Base-by-base conservation (phyloP, 2,329 filamentous ascomycete species). In the Colletotrichum gloeosporioides region DNA sequence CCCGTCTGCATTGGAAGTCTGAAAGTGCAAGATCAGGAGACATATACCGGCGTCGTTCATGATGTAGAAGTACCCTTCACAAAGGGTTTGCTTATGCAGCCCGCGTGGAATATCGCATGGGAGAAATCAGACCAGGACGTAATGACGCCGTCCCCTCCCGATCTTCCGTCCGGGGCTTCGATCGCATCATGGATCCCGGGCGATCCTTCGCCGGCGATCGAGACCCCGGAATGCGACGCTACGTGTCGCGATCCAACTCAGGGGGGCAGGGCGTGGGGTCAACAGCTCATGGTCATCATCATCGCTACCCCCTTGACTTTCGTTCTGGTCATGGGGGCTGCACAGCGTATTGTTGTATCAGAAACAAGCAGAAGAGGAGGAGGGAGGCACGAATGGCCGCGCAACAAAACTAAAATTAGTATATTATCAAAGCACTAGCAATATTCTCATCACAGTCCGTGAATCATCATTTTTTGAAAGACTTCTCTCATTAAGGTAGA, bases 1-100 rank as follows among this genome's bases (percentile, higher is more conserved):
- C n/a, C 44, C 44, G 44, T 1, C 0, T 53, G 44, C 1, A 0
- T 13, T 3, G n/a, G 44, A 0, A 13, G 10, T 0, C n/a, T 53
- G n/a, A 0, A 53, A 53, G 6, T 0, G 44, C n/a, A 53, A 22
- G 44, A 53, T 22, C 44, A 53, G 3, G 0, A 53, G 2, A 53
- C 44, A 12, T 53, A 22, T 13, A 53, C 44, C 6, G 44, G 44
- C 44, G 10, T 53, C n/a, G n/a, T 53, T 53, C n/a, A 4, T 13
- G 44, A 3, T 13, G 2, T 4, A 0, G 44, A 13, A 22, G 4
- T 13, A n/a, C 44, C n/a, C 4, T 53, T 53, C n/a, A 53, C n/a
- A 22, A 22, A 4, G n/a, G 44, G 10, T 13, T 6, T 53, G 10
- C 44, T 53, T 4, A 53, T 53, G 3, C n/a, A 53, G n/a, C 44